These are phyloP conservation scores for Thoreauomyces humboldtii DNA, from an alignment of 192 early-diverging fungal genomes.

Conservation along the genomic window DNA sequence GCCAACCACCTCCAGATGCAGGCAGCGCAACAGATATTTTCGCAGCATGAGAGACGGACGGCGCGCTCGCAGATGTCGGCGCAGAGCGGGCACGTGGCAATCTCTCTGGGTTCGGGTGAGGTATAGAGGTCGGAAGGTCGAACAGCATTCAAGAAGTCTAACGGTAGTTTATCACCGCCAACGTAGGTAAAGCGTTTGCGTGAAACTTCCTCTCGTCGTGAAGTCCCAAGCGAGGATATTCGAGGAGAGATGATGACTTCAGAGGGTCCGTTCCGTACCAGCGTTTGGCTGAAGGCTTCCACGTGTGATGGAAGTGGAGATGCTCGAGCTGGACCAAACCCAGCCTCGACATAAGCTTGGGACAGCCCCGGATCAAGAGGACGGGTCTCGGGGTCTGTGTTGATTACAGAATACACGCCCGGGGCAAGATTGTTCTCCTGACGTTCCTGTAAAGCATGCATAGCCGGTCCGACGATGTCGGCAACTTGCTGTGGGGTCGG, in stretches of 20 bases:
- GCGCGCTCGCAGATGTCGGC: conserved; percentile 27
- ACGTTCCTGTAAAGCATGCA: not conserved
- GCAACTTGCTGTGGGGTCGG: conserved; percentile 6
- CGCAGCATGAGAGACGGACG: conserved; percentile 20
- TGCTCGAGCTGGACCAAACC: not conserved
- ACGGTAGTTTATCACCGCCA: conserved; percentile 11
- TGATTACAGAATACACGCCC: not conserved
- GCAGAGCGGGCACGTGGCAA: conserved; percentile 27
- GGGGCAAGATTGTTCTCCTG: not conserved
- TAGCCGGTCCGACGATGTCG: conserved; percentile 6
- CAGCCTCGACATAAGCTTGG: not conserved
- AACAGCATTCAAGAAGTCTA: not conserved
- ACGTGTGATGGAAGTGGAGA: no score
- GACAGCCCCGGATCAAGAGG: no score
- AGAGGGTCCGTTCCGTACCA: not conserved
- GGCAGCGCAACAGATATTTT: conserved; percentile 19
- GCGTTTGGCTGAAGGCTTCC: not conserved
- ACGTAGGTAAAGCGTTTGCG: conserved; percentile 26
- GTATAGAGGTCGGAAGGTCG: not conserved
- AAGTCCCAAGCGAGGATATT: conserved; percentile 18
- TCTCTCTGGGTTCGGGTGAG: conserved; percentile 15
- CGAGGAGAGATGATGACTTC: conserved; percentile 22
- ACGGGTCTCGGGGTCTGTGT: no score
- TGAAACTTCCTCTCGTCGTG: conserved; percentile 13
- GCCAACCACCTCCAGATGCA: conserved; percentile 31